phyloP scores from a whole-genome alignment of 2,329 filamentous ascomycete species.

The Thielaviopsis ethacetica region DNA sequence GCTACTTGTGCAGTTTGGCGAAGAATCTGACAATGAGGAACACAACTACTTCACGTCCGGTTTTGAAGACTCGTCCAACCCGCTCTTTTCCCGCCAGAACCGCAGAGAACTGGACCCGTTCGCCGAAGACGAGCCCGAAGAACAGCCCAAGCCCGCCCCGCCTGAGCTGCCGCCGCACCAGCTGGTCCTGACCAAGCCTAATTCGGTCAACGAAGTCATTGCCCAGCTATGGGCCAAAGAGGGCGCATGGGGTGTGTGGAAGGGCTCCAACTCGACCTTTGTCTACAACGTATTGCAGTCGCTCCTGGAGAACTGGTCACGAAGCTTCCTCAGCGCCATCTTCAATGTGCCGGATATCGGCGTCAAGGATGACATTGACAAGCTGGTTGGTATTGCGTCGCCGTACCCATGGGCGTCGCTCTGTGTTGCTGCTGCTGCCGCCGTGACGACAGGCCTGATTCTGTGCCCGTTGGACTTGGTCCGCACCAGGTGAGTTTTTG shows the following conservation, averaged over 20 bases:
- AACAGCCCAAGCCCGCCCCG: constrained; percentile 14
- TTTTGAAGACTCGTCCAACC: constrained; percentile 34
- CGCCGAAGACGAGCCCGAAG: constrained; percentile 7
- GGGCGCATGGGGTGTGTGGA: constrained; percentile 86
- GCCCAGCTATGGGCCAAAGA: constrained; percentile 80
- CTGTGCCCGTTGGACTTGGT: constrained; percentile 82
- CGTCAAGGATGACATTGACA: constrained; percentile 59
- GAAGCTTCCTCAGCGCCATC: constrained; percentile 77
- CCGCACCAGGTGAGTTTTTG: constrained; percentile 46
- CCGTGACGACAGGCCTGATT: constrained; percentile 58
- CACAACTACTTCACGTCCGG: constrained; percentile 69
- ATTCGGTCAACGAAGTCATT: constrained; percentile 75
- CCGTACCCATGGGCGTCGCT: constrained; percentile 71
- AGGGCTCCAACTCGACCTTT: constrained; percentile 82
- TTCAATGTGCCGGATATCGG: constrained; percentile 79
- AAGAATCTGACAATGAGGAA: constrained; percentile 58
- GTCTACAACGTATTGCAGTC: constrained; percentile 76
- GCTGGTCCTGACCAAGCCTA: constrained; percentile 54
- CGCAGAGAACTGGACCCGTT: constrained; percentile 11
- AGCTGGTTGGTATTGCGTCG: constrained; percentile 54
- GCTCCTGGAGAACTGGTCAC: constrained; percentile 79
- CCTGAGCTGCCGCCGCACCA: constrained; percentile 34
- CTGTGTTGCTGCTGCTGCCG: constrained; percentile 48
- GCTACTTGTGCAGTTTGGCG: constrained; percentile 4
- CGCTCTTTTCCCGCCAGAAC: constrained; percentile 5